These are phyloP conservation scores for Colletotrichum spinosum DNA, from an alignment of 2,329 filamentous ascomycete genomes.

Conservation along the genomic window DNA sequence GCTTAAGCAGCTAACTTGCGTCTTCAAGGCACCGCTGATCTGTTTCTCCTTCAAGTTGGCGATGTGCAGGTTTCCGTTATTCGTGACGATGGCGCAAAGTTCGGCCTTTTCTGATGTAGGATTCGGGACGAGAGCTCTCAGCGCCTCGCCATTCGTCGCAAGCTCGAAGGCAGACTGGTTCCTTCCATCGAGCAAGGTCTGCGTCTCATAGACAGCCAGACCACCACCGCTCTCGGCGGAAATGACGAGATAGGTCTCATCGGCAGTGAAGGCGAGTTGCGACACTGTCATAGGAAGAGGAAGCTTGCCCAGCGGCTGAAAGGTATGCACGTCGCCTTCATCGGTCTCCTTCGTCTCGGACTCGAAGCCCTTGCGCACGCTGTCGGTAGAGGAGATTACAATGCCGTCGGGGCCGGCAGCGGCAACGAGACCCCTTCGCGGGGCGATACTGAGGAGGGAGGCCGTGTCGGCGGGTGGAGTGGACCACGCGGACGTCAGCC, in stretches of 20 bases:
- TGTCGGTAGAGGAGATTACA: slow-evolving; percentile 80
- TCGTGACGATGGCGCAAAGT: slow-evolving; percentile 84
- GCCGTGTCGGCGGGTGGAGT: slow-evolving; percentile 79
- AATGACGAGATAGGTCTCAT: slow-evolving; percentile 85
- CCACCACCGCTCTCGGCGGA: slow-evolving; percentile 86
- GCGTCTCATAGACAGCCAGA: slow-evolving; percentile 84
- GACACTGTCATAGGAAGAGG: slow-evolving; percentile 81
- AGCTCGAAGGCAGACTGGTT: slow-evolving; percentile 80
- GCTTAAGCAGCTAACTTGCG: slow-evolving; percentile 82
- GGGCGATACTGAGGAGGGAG: slow-evolving; percentile 86
- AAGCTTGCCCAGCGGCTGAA: slow-evolving; percentile 79
- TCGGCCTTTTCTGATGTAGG: slow-evolving; percentile 79
- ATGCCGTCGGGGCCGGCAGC: slow-evolving; percentile 87
- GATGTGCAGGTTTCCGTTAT: slow-evolving; percentile 83
- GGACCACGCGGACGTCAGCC: slow-evolving; percentile 83
- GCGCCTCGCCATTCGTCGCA: slow-evolving; percentile 76
- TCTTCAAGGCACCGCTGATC: slow-evolving; percentile 74
- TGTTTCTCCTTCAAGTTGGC: slow-evolving; percentile 79
- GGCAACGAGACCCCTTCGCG: slow-evolving; percentile 82
- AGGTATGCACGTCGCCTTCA: slow-evolving; percentile 73
- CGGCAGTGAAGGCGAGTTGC: slow-evolving; percentile 90
- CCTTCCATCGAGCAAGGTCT: slow-evolving; percentile 73
- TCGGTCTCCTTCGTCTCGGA: slow-evolving; percentile 65
- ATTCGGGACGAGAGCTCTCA: slow-evolving; percentile 84
- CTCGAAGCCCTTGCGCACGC: slow-evolving; percentile 80